phyloP scores from a whole-genome alignment of 1,284 basidiomycete genomes.

The Marasmius sp. region DNA sequence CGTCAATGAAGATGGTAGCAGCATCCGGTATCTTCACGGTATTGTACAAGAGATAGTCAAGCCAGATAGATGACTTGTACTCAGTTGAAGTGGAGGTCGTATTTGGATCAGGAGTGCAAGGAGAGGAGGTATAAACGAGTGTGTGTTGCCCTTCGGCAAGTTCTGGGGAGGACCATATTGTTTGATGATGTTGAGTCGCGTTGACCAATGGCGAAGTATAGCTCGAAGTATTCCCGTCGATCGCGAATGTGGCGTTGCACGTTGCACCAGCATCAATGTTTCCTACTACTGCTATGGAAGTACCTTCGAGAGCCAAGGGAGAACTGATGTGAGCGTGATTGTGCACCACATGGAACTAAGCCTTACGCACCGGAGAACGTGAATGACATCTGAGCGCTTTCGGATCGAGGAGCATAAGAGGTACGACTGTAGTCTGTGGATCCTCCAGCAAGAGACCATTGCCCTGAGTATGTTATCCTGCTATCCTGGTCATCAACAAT shows the following conservation, averaged over 20 bases:
- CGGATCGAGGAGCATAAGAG: slow-evolving; percentile 14
- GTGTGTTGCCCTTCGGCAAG: slow-evolving; percentile 22
- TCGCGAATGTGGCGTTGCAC: slow-evolving; percentile 20
- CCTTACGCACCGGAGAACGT: slow-evolving; percentile 20
- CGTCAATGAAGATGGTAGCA: slow-evolving; percentile 21
- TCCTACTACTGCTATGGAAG: slow-evolving; percentile 18
- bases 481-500: slow-evolving; percentile 26
- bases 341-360: neutral
- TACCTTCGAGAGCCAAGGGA: slow-evolving; percentile 12
- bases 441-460: slow-evolving; percentile 20
- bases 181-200: slow-evolving; percentile 16
- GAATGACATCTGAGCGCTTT: slow-evolving; percentile 21
- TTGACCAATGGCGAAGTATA: slow-evolving; percentile 16
- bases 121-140: slow-evolving; percentile 19
- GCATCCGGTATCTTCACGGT: slow-evolving; percentile 16
- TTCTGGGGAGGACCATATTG: slow-evolving; percentile 17
- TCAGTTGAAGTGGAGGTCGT: neutral
- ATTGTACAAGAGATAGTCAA: slow-evolving; percentile 25
- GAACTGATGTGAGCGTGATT: neutral
- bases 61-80: slow-evolving; percentile 16
- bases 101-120: slow-evolving; percentile 12
- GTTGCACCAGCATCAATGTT: slow-evolving; percentile 17
- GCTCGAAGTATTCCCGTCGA: slow-evolving; percentile 18
- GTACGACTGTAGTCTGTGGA: slow-evolving; percentile 20
- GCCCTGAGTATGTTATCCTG: slow-evolving; percentile 20